A percentile compares a stretch with the other conserved stretches of the same genome.
phyloP scores from a whole-genome alignment of 345 rosid species.

The Linum usitatissimum region DNA sequence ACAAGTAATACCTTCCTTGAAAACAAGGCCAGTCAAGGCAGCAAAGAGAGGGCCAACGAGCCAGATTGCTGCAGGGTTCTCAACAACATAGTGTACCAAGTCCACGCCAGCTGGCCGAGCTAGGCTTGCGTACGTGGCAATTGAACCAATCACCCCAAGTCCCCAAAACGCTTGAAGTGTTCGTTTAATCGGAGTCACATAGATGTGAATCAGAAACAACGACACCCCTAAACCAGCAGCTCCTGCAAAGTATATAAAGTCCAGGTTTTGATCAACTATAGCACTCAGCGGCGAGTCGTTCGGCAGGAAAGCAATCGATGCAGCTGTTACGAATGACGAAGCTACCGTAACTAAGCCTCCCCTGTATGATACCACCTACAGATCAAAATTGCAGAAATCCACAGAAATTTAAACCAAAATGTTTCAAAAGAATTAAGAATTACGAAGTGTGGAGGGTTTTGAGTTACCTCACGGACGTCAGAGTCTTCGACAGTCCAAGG shows the following conservation, averaged over 20 bases:
- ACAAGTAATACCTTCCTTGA: slow-evolving; percentile 99
- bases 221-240: slow-evolving; percentile 80
- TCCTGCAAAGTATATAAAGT: slow-evolving; percentile 52
- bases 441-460: neutral
- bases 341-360: slow-evolving; percentile 78
- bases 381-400: too few relatives aligned
- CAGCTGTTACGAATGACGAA: slow-evolving; percentile 64
- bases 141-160: slow-evolving; percentile 64
- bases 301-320: slow-evolving; percentile 67
- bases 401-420: neutral
- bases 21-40: slow-evolving; percentile 79
- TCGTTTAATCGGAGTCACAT: slow-evolving; percentile 83
- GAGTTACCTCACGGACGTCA: slow-evolving; percentile 76
- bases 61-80: slow-evolving; percentile 66
- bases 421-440: neutral
- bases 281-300: slow-evolving; percentile 33
- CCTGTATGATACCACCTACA: slow-evolving; percentile 74
- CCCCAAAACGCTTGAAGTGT: slow-evolving; percentile 91
- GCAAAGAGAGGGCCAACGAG: slow-evolving; percentile 92
- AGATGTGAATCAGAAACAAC: slow-evolving; percentile 68
- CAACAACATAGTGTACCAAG: slow-evolving; percentile 58
- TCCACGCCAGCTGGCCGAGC: slow-evolving; percentile 62
- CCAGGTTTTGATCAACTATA: slow-evolving; percentile 47
- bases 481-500: slow-evolving; percentile 73
- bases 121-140: slow-evolving; percentile 42